Conservation (phyloP, 108 stramenopile species). For the Licmophora abbreviata region DNA sequence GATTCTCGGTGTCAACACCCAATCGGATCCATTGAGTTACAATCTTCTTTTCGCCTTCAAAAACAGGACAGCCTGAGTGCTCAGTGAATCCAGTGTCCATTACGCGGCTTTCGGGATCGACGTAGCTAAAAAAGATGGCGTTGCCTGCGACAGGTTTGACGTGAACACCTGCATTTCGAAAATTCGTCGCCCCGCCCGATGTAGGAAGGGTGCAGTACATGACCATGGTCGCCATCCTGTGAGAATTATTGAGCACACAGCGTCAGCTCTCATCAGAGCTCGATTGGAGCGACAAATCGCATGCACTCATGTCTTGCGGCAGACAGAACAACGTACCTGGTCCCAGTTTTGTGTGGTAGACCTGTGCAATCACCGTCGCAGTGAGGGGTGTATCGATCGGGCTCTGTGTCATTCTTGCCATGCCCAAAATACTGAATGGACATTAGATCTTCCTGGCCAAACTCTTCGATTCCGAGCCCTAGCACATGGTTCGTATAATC, state of each 20-base stretch:
- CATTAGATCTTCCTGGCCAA: slow-evolving; percentile 86
- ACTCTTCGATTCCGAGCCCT: slow-evolving; percentile 43
- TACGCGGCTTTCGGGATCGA: slow-evolving; percentile 56
- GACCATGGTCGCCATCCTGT: slow-evolving; percentile 93
- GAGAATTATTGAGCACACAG: no score
- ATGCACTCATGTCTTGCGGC: no score
- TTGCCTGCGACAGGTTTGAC: slow-evolving; percentile 63
- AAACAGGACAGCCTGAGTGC: slow-evolving; percentile 89
- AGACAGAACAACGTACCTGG: no score
- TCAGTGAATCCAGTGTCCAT: slow-evolving; percentile 79
- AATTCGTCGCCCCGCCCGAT: slow-evolving; percentile 86
- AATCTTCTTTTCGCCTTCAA: slow-evolving; percentile 91
- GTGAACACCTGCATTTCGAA: slow-evolving; percentile 78
- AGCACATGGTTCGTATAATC: slow-evolving; percentile 75
- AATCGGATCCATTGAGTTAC: slow-evolving; percentile 94
- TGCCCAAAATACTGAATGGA: slow-evolving; percentile 81
- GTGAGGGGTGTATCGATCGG: slow-evolving; percentile 84
- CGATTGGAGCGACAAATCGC: no score
- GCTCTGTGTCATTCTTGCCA: slow-evolving; percentile 56
- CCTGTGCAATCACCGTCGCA: slow-evolving; percentile 44
- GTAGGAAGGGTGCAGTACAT: slow-evolving; percentile 86
- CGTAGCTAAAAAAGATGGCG: slow-evolving; percentile 86
- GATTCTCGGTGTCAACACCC: slow-evolving; percentile 80
- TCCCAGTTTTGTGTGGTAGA: slow-evolving; percentile 55
- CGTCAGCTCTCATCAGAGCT: no score